A percentile compares a stretch with the other conserved stretches of the same genome.
Conservation (phyloP, 2,329 filamentous ascomycete genomes). For the Aspergillus sp. region DNA sequence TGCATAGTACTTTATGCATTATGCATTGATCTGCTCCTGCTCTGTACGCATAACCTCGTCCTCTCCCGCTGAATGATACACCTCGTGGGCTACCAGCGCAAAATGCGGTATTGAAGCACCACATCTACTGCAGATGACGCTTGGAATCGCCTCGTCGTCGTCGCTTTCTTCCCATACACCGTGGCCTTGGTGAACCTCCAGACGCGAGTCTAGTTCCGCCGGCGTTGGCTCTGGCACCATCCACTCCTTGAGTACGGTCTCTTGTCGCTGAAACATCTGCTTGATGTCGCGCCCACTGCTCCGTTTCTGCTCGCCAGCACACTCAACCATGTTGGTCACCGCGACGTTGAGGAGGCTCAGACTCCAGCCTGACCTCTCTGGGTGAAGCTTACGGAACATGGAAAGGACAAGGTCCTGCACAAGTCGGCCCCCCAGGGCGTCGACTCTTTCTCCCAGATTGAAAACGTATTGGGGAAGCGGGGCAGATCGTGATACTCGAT, state of each 20-base stretch:
- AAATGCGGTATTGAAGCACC: constrained; percentile 41
- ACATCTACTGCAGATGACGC: constrained; percentile 34
- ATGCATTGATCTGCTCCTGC: no score
- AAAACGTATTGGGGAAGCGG: constrained; percentile 68
- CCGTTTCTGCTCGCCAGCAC: constrained; percentile 42
- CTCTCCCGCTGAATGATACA: constrained; percentile 34
- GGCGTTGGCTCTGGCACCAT: constrained; percentile 34
- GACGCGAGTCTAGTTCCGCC: not conserved
- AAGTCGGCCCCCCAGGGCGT: constrained; percentile 56
- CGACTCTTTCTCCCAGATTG: constrained; percentile 48
- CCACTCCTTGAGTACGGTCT: constrained; percentile 59
- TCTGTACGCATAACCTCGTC: no score
- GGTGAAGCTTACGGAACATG: constrained; percentile 66
- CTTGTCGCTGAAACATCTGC: constrained; percentile 71
- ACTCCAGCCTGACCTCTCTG: constrained; percentile 63
- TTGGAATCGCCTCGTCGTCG: constrained; percentile 19
- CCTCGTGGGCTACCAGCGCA: constrained; percentile 41
- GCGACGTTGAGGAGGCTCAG: constrained; percentile 78
- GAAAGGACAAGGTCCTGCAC: constrained; percentile 59
- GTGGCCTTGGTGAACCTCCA: constrained; percentile 2
- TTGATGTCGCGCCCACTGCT: constrained; percentile 66
- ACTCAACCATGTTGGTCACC: constrained; percentile 69
- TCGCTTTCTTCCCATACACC: constrained; percentile 26
- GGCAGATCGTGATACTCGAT: constrained; percentile 65
- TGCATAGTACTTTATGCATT: no score